These are phyloP conservation scores for Onygena corvina DNA, from an alignment of 2,329 filamentous ascomycete species.

Conservation along the genomic window DNA sequence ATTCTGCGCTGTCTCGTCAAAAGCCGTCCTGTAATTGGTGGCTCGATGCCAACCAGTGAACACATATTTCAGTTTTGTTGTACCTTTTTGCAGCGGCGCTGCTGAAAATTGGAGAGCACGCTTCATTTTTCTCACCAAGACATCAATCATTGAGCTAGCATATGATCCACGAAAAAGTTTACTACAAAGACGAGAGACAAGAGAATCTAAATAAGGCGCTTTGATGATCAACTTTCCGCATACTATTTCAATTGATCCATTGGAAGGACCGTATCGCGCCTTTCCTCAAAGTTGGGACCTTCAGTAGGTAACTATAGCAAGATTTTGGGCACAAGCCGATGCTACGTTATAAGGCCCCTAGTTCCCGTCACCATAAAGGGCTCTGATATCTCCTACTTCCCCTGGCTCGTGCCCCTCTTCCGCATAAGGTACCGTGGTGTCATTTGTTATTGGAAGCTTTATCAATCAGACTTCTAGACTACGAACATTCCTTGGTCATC, in stretches of 20 bases:
- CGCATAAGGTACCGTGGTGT: background rate
- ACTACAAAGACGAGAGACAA: background rate
- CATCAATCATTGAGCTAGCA: background rate
- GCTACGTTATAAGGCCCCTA: background rate
- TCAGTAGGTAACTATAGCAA: background rate
- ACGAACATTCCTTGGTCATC: too few species aligned
- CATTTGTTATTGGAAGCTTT: too few species aligned
- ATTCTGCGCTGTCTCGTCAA: background rate
- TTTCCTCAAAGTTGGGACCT: background rate
- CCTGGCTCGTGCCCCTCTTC: background rate
- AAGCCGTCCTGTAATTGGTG: background rate
- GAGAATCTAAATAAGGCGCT: background rate
- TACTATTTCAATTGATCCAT: background rate
- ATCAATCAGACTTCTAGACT: too few species aligned
- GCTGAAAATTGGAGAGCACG: constrained; percentile 3
- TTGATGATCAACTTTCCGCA: background rate
- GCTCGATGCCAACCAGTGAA: background rate
- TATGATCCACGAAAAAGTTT: background rate
- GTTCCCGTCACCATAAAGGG: background rate
- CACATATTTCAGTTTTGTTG: background rate
- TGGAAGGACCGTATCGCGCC: background rate
- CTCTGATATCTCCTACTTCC: background rate
- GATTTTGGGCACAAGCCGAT: constrained; percentile 1
- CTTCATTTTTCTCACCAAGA: background rate
- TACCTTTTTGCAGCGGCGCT: background rate